These are phyloP conservation scores for Tetrapyrgos nigripes DNA, from an alignment of 1,284 basidiomycete species.

Conservation along the genomic window DNA sequence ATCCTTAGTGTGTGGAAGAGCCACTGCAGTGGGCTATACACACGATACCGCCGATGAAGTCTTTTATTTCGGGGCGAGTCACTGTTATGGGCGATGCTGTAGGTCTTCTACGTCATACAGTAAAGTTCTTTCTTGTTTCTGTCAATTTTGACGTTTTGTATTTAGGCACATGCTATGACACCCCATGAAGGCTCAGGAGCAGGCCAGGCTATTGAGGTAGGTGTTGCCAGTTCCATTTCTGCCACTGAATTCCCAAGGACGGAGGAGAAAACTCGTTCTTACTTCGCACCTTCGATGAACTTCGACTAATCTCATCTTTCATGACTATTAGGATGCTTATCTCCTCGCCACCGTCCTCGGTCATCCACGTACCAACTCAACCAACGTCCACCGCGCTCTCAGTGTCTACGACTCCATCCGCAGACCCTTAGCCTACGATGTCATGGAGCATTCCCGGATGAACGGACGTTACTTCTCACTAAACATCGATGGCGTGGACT, in stretches of 20 bases:
- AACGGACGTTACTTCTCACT: constrained; percentile 53
- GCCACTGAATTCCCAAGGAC: too few species aligned
- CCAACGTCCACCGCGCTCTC: constrained; percentile 42
- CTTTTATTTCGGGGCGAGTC: constrained; percentile 42
- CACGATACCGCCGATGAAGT: constrained; percentile 42
- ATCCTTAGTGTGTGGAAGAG: constrained; percentile 43
- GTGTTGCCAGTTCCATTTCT: constrained; percentile 1
- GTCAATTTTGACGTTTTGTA: neutral
- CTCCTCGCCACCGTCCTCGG: constrained; percentile 48
- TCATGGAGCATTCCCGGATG: constrained; percentile 48
- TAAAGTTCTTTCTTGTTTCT: neutral
- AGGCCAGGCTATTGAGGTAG: constrained; percentile 47
- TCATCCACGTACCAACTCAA: constrained; percentile 43
- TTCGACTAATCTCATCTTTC: too few species aligned
- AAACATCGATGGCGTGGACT: constrained; percentile 35
- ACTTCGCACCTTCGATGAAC: too few species aligned
- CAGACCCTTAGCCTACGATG: constrained; percentile 37
- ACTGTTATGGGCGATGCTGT: constrained; percentile 56
- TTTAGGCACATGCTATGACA: constrained; percentile 46
- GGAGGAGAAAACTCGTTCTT: too few species aligned
- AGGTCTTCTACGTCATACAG: constrained; percentile 20
- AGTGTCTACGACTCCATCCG: constrained; percentile 29
- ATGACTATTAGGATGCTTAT: constrained; percentile 41
- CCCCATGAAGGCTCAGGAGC: constrained; percentile 48
- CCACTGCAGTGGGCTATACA: constrained; percentile 53